Evolutionary conservation across 768 basidiomycete species (phyloP), one percentile per base, ranked within the genome.

Genomic region (Mycena indigotica): DNA sequence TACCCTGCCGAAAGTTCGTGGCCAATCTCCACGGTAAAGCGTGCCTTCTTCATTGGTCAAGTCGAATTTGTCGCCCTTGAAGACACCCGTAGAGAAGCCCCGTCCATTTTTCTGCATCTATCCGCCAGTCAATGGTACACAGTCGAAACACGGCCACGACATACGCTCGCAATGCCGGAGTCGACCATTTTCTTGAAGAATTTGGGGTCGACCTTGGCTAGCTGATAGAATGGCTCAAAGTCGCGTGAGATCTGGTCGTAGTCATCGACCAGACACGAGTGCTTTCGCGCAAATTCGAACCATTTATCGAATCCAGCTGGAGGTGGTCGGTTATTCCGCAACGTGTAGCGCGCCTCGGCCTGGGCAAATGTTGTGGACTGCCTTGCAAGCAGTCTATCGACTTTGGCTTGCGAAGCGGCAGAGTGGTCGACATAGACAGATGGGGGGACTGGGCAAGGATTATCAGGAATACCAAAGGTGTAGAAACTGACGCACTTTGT

Each of bases 141-240:
- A 24, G 25, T 52, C 4, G 1, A 23, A 19, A 48, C 1, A 28
- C 5, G 25, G n/a, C 1, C 19, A 16, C 4, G 21, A 50, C 55
- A 48, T 56, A 50, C 55, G 44, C 53, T 50, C 21, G 35, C 41
- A 10, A 53, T 29, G 25, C 6, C 54, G 39, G 24, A 23, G 6
- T 39, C 55, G 26, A 60, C 55, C 64, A 65, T 61, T 49, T 46
- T 55, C 15, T 46, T 56, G 49, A 65, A 65, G 29, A 50, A 58
- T 13, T 38, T 17, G n/a, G 60, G 60, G 38, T 65, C 57, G 28
- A 58, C 60, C 23, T 51, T 21, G 26, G 62, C 62, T 24, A 63
- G 62, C 57, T 63, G 57, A 49, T 63, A 63, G 48, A 63, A 63
- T 23, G 62, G 62, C 40, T 52, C 62, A 48, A 63, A 63, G 52